phyloP scores from a whole-genome alignment of 75 land plant species.

The Chamaecyparis obtusa region DNA sequence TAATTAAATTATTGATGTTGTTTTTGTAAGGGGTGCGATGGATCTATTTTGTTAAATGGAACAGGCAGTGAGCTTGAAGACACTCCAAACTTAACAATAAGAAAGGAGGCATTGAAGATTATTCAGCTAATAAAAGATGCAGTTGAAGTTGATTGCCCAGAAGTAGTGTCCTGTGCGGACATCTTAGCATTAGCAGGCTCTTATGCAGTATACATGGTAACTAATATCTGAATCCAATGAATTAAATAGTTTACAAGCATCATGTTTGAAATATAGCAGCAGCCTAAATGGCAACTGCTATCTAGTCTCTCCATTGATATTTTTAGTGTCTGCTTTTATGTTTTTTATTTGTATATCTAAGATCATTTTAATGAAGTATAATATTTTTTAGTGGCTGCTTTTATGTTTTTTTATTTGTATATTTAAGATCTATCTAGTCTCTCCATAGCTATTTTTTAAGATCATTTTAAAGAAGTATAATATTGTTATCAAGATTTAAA shows the following conservation, averaged over 20 bases:
- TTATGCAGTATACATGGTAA: neutral
- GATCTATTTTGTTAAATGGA: conserved; percentile 16
- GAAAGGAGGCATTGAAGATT: no score
- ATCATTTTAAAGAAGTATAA: no score
- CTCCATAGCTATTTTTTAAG: no score
- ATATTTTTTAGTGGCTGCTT: neutral
- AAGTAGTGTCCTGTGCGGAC: conserved; percentile 16
- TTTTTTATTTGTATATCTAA: no score
- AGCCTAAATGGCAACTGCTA: no score
- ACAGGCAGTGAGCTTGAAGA: conserved; percentile 5
- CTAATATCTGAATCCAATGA: neutral
- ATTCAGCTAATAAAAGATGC: no score
- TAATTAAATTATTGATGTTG: no score
- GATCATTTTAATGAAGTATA: no score
- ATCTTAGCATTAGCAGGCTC: conserved; percentile 10
- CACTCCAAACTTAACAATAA: no score
- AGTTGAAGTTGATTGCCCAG: conserved; percentile 2
- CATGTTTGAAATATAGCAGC: no score
- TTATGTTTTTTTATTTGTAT: neutral
- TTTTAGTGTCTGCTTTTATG: neutral
- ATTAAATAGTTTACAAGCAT: neutral
- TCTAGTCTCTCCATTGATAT: neutral
- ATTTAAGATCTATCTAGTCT: no score
- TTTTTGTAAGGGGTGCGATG: conserved; percentile 15
- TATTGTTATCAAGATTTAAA: no score